Base-by-base conservation (phyloP, 495 filamentous ascomycete genomes). In the Penicillium canariense region DNA sequence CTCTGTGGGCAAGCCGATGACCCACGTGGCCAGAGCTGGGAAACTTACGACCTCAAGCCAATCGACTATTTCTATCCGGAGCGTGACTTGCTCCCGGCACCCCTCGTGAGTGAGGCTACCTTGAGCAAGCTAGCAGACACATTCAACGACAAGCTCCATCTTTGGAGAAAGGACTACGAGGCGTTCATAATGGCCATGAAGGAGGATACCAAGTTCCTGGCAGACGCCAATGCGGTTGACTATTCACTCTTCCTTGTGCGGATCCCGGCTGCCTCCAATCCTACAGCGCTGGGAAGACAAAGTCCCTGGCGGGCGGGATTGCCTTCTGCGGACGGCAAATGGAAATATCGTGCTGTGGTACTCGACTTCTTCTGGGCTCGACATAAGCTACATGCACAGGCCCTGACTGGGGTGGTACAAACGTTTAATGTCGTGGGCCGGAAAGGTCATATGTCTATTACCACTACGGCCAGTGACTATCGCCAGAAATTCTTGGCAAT, bases 301-400 rank as follows among this genome's bases (percentile, higher is more conserved):
- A 75, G 54, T 56, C 68, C 72, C 1, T 88, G 84, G 84, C 69
- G 84, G 6, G 77, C 69, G 0, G 87, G 87, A 0, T 31, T 87
- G 1, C 36, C 63, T 0, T 84, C 81, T 18, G 72, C 77, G 9
- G 82, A 87, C 62, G 82, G 81, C 4, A 78, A 81, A 62, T 83
- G 85, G 71, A 74, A 83, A 18, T 89, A 87, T 58, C 72, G 84
- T 12, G 81, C 76, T 7, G 75, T 82, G 5, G 59, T 88, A 20
- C 66, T 89, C 38, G 85, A 88, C 65, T 88, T 88, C 58, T 87
- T 88, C 68, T 88, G 86, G 83, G 82, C 83, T 1, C 84, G 82
- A 61, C 85, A 88, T 68, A 85, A 82, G 56, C 49, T 84, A 1
- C 81, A 81, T 45, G 79, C 85, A 2, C 78, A 75, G 62, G 75